phyloP scores from a whole-genome alignment of 2,329 filamentous ascomycete genomes.

The Beauveria brongniartii region DNA sequence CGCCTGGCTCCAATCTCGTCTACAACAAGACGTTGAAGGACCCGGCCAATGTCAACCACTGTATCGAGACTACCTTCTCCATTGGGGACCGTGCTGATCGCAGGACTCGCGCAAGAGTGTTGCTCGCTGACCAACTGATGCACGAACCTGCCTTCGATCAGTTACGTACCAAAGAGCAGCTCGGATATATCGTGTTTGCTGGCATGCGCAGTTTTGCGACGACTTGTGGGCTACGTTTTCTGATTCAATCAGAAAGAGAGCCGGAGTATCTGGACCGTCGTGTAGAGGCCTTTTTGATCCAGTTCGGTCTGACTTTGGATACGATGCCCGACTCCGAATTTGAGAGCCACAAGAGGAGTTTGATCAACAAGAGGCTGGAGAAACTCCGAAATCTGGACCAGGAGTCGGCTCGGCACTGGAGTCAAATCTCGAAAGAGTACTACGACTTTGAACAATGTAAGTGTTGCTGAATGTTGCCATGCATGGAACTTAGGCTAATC shows the following conservation, averaged over 20 bases:
- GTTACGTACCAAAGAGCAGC: slow-evolving; percentile 90
- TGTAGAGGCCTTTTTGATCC: slow-evolving; percentile 74
- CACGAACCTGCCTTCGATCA: slow-evolving; percentile 94
- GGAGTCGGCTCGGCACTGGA: slow-evolving; percentile 77
- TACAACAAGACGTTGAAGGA: slow-evolving; percentile 78
- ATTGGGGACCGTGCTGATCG: slow-evolving; percentile 63
- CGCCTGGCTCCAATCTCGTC: slow-evolving; percentile 72
- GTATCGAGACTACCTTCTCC: slow-evolving; percentile 69
- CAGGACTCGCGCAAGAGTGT: slow-evolving; percentile 62
- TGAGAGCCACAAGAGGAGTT: slow-evolving; percentile 80
- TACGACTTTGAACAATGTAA: slow-evolving; percentile 84
- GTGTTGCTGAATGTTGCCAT: slow-evolving; percentile 20
- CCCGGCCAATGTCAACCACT: slow-evolving; percentile 82
- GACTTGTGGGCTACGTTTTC: slow-evolving; percentile 76
- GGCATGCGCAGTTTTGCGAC: slow-evolving; percentile 64
- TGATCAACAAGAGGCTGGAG: slow-evolving; percentile 80
- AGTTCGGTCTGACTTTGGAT: slow-evolving; percentile 57
- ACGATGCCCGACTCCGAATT: slow-evolving; percentile 80
- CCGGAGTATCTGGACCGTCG: slow-evolving; percentile 77
- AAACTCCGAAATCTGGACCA: slow-evolving; percentile 87
- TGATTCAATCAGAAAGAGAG: slow-evolving; percentile 87
- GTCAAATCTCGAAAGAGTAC: slow-evolving; percentile 74
- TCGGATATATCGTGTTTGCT: slow-evolving; percentile 93
- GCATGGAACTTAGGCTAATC: slow-evolving; percentile 13
- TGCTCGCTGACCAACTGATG: slow-evolving; percentile 81